phyloP scores from a whole-genome alignment of 83 land plant species.

The Diphasiastrum complanatum region DNA sequence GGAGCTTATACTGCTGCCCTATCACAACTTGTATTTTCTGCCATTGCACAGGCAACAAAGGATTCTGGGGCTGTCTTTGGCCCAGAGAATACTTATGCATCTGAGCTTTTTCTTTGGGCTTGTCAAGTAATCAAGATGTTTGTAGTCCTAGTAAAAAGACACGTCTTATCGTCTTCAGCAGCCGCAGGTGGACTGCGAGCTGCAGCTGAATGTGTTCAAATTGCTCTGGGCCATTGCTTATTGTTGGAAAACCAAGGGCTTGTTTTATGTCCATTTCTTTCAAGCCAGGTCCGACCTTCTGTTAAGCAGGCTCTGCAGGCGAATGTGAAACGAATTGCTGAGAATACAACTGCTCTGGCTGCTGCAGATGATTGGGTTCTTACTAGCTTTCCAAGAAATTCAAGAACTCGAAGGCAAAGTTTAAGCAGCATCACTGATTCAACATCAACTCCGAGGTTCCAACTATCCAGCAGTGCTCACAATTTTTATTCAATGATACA shows the following conservation, averaged over 20 bases:
- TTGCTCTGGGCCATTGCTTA: constrained; percentile 91
- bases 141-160: constrained; percentile 76
- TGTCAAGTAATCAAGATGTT: constrained; percentile 65
- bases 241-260: constrained; percentile 81
- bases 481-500: constrained; percentile 89
- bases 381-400: constrained; percentile 38
- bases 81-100: constrained; percentile 63
- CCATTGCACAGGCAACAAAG: constrained; percentile 79
- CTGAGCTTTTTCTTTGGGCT: constrained; percentile 93
- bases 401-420: constrained; percentile 35
- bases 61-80: constrained; percentile 87
- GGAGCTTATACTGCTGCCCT: constrained; percentile 98
- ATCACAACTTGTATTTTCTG: constrained; percentile 89
- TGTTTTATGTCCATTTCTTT: constrained; percentile 71
- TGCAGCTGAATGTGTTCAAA: constrained; percentile 98
- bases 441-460: constrained; percentile 43
- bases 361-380: constrained; percentile 99
- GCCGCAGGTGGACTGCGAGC: constrained; percentile 97
- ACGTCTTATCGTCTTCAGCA: constrained; percentile 88
- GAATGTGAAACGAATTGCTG: constrained; percentile 81
- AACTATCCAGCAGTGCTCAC: constrained; percentile 90
- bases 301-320: constrained; percentile 95
- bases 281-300: constrained; percentile 81
- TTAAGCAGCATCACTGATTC: constrained; percentile 23
- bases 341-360: constrained; percentile 83